These are phyloP conservation scores for Guadua angustifolia DNA, from an alignment of 176 grass and related monocot genomes.

Conservation along the genomic window DNA sequence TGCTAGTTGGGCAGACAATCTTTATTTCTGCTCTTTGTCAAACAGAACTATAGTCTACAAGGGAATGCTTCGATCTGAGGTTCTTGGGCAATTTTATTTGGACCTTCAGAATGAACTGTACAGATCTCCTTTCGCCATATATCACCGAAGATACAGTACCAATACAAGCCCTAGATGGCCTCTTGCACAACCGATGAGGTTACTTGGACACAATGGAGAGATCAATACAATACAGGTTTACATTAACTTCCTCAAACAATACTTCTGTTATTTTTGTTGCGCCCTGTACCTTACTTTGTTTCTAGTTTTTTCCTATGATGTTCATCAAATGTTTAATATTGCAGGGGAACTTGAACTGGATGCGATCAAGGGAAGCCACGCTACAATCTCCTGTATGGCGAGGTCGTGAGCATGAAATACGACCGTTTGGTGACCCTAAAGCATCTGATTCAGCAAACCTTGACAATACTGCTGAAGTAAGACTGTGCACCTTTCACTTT, in stretches of 20 bases:
- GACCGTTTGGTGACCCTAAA: conserved; percentile 86
- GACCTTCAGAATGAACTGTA: conserved; percentile 87
- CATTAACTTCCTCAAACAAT: conserved; percentile 31
- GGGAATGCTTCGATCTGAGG: conserved; percentile 96
- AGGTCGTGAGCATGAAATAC: conserved; percentile 90
- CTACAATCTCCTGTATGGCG: conserved; percentile 92
- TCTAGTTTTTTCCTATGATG: conserved; percentile 28
- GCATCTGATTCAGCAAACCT: conserved; percentile 99
- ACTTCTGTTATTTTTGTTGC: conserved; percentile 27
- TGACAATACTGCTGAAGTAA: conserved; percentile 95
- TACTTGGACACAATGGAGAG: conserved; percentile 99
- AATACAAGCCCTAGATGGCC: conserved; percentile 99
- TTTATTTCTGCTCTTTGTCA: conserved; percentile 98
- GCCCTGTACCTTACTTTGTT: conserved; percentile 11
- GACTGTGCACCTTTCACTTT: not conserved
- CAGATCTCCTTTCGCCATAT: conserved; percentile 94
- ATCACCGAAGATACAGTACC: conserved; percentile 98
- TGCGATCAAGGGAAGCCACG: conserved; percentile 94
- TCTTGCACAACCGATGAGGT: conserved; percentile 98
- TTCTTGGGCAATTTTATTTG: conserved; percentile 88
- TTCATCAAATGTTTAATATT: no score
- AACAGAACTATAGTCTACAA: conserved; percentile 93
- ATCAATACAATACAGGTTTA: conserved; percentile 99
- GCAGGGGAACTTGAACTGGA: conserved; percentile 99
- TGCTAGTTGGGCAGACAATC: conserved; percentile 78